These are phyloP conservation scores for Monosporozyma solicola DNA, from an alignment of 805 yeast species.

Conservation along the genomic window DNA sequence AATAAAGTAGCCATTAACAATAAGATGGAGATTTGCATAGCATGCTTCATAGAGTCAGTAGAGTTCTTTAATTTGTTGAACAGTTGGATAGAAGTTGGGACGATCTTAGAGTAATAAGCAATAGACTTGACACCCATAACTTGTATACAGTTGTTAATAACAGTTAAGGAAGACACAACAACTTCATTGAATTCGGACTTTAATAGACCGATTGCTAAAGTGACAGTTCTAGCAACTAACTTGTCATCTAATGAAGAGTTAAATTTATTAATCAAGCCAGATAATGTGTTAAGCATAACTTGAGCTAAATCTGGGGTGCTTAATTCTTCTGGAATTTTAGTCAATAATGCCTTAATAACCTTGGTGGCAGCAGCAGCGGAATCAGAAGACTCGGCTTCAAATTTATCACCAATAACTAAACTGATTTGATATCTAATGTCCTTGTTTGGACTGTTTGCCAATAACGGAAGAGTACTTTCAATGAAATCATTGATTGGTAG, in stretches of 20 bases:
- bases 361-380: constrained; percentile 42
- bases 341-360: constrained; percentile 44
- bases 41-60: constrained; percentile 23
- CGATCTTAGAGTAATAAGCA: constrained; percentile 75
- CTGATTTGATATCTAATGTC: constrained; percentile 56
- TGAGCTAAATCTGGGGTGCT: constrained; percentile 45
- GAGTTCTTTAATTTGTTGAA: constrained; percentile 34
- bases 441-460: constrained; percentile 25
- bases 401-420: constrained; percentile 53
- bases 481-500: constrained; percentile 72
- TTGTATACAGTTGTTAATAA: constrained; percentile 59
- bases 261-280: constrained; percentile 55
- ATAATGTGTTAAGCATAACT: constrained; percentile 59
- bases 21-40: constrained; percentile 59
- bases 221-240: constrained; percentile 41
- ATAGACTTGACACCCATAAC: constrained; percentile 79
- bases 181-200: constrained; percentile 43
- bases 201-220: constrained; percentile 42
- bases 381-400: constrained; percentile 54
- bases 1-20: constrained; percentile 66
- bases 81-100: constrained; percentile 61
- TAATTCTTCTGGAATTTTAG: constrained; percentile 23
- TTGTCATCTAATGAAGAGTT: constrained; percentile 42
- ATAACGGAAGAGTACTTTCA: constrained; percentile 44
- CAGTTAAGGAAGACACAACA: constrained; percentile 62